Conservation (phyloP, 1,139 yeast species). For the Scheffersomyces insectosa region DNA sequence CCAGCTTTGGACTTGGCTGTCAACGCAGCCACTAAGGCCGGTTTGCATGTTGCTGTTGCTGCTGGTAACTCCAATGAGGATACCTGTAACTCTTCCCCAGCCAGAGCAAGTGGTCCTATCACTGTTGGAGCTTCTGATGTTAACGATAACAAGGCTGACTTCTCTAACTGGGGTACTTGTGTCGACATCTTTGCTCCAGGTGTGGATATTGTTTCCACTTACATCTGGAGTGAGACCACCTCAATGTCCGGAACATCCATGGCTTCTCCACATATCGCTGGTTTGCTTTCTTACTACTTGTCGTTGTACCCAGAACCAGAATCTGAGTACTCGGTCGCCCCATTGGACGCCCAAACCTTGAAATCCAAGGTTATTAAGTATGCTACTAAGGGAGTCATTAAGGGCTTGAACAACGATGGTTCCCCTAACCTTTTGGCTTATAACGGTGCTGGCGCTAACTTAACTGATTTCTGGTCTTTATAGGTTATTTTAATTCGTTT, state of each 20-base stretch:
- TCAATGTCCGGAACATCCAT: constrained; percentile 45
- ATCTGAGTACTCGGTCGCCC: constrained; percentile 30
- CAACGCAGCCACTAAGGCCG: constrained; percentile 43
- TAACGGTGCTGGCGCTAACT: constrained; percentile 26
- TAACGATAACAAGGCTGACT: constrained; percentile 38
- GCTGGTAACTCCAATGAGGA: constrained; percentile 48
- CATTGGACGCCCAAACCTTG: constrained; percentile 31
- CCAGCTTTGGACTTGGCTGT: constrained; percentile 45
- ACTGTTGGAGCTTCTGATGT: constrained; percentile 46
- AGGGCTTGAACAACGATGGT: constrained; percentile 17
- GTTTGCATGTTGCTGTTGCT: constrained; percentile 46
- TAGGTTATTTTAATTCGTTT: neutral
- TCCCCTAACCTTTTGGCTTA: constrained; percentile 26
- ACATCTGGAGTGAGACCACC: constrained; percentile 37
- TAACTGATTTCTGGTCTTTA: constrained; percentile 22
- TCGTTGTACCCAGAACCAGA: constrained; percentile 41
- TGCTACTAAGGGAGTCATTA: constrained; percentile 35
- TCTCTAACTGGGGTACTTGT: constrained; percentile 47
- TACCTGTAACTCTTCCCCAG: constrained; percentile 46
- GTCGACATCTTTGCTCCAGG: constrained; percentile 51
- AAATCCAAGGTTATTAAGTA: constrained; percentile 38
- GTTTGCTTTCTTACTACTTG: constrained; percentile 41
- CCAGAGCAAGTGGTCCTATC: constrained; percentile 42
- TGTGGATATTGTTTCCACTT: constrained; percentile 40
- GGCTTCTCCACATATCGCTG: constrained; percentile 48